A percentile compares a stretch with the other conserved stretches of the same genome.
These are phyloP conservation scores for Xylariaceae sp. DNA, from an alignment of 2,329 filamentous ascomycete species.

Conservation along the genomic window DNA sequence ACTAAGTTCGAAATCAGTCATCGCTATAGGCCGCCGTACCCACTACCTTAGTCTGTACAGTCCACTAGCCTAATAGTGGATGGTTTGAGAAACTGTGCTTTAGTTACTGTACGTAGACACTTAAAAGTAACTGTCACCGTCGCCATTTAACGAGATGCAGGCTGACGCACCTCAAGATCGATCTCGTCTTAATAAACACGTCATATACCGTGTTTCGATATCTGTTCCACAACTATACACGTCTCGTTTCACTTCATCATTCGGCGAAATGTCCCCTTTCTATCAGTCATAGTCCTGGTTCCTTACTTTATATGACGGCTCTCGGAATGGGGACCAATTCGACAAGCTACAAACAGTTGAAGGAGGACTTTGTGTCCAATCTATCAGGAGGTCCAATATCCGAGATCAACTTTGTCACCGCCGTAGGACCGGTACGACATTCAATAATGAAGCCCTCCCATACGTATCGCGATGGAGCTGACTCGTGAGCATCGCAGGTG, in stretches of 20 bases:
- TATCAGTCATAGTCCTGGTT: not conserved
- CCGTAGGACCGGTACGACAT: conserved; percentile 78
- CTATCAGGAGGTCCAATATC: conserved; percentile 80
- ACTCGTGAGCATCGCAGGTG: conserved; percentile 58
- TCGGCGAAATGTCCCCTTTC: not conserved
- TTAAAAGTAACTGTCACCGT: no score
- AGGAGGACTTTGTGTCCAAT: conserved; percentile 95
- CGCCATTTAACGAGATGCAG: no score
- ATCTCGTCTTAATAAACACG: conserved; percentile 19
- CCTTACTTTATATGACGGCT: not conserved
- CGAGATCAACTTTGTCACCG: conserved; percentile 87
- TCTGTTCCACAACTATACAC: conserved; percentile 16
- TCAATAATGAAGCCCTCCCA: no score
- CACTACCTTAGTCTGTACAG: no score
- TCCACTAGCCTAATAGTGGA: no score
- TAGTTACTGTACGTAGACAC: no score
- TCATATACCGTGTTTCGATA: conserved; percentile 28
- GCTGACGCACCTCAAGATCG: no score
- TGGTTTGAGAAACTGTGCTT: no score
- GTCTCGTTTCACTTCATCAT: not conserved
- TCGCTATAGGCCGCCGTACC: no score
- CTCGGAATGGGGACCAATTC: conserved; percentile 42
- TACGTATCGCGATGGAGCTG: conserved; percentile 11
- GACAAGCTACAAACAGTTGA: conserved; percentile 82
- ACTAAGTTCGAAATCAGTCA: no score